phyloP scores from a whole-genome alignment of 179 eudicot genomes.

The Gypsophila paniculata region DNA sequence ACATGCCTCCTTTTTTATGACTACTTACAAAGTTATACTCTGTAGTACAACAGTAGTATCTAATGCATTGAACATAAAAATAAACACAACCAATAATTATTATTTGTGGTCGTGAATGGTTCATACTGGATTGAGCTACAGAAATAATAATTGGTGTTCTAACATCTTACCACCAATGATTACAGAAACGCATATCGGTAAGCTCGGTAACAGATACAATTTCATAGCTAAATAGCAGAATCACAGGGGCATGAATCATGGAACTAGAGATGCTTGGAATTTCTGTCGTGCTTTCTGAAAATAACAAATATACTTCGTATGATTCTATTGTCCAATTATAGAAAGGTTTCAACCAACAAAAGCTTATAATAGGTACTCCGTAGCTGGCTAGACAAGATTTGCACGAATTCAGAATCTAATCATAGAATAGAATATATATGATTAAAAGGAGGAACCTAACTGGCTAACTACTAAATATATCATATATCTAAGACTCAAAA shows the following conservation, averaged over 20 bases:
- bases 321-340: background rate
- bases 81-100: background rate
- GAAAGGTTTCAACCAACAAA: too few relatives aligned
- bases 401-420: background rate
- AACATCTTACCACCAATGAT: background rate
- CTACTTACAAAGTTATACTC: background rate
- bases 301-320: background rate
- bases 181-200: background rate
- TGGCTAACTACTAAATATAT: background rate
- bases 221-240: too few relatives aligned
- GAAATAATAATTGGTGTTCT: background rate
- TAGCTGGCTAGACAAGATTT: background rate
- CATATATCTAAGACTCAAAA: background rate
- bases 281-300: background rate
- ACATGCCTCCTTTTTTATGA: background rate
- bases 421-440: background rate
- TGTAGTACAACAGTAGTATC: background rate
- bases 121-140: background rate
- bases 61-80: background rate
- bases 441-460: background rate
- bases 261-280: background rate
- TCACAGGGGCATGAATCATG: too few relatives aligned
- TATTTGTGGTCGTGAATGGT: background rate
- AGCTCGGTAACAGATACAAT: too few relatives aligned
- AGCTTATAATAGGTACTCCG: background rate